These are phyloP conservation scores for Extremus antarcticus DNA, from an alignment of 495 filamentous ascomycete genomes.

Conservation along the genomic window DNA sequence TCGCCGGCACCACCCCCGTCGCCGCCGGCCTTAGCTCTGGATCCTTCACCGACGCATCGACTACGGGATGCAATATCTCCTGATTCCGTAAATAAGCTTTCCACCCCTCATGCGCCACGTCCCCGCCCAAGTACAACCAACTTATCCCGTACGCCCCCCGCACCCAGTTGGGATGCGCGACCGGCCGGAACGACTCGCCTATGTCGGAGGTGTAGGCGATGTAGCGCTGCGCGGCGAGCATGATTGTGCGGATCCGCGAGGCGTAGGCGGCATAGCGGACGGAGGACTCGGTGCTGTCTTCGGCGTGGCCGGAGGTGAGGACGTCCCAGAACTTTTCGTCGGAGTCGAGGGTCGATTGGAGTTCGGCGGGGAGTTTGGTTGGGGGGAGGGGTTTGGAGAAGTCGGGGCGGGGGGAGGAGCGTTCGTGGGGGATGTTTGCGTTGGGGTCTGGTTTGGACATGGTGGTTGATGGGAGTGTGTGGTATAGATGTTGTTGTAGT, in stretches of 20 bases:
- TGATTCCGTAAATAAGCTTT: conserved; percentile 84
- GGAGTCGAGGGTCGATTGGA: conserved; percentile 66
- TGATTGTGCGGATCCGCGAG: conserved; percentile 52
- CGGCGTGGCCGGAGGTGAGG: conserved; percentile 64
- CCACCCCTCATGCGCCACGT: conserved; percentile 89
- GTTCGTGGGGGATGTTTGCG: conserved; percentile 24
- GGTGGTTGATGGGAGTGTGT: conserved; percentile 17
- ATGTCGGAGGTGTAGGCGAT: conserved; percentile 97
- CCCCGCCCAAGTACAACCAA: conserved; percentile 84
- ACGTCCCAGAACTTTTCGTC: conserved; percentile 72
- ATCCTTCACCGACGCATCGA: background rate
- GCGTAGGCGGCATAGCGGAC: conserved; percentile 88
- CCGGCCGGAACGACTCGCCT: conserved; percentile 88
- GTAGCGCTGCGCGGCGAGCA: conserved; percentile 85
- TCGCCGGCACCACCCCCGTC: conserved; percentile 47
- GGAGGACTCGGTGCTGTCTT: conserved; percentile 71
- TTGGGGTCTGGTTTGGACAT: conserved; percentile 19
- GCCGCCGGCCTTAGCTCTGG: background rate
- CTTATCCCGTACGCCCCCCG: conserved; percentile 78
- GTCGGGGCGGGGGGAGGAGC: conserved; percentile 29
- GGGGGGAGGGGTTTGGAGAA: conserved; percentile 42
- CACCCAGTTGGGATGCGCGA: conserved; percentile 76
- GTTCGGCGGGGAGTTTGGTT: conserved; percentile 52
- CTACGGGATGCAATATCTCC: conserved; percentile 40
- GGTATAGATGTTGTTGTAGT: no score